phyloP scores from a whole-genome alignment of 2,329 filamentous ascomycete species.

The Fusarium newnesense region DNA sequence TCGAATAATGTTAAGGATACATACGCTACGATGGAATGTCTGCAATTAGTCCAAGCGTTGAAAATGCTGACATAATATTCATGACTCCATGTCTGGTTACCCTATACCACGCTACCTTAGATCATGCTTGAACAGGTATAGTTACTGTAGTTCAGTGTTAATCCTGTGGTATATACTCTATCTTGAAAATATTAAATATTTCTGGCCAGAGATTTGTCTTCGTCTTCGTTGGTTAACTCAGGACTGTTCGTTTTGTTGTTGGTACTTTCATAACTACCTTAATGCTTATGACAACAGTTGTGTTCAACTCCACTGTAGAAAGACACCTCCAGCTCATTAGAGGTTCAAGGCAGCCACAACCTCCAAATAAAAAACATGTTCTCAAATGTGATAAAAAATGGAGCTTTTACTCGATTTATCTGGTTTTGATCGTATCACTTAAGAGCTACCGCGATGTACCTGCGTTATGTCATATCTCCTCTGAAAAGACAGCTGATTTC shows the following conservation, averaged over 20 bases:
- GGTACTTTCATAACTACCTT: no score
- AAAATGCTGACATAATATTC: background rate
- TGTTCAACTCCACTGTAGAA: background rate
- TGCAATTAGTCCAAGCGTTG: background rate
- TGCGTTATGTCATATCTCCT: background rate
- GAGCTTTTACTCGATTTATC: no score
- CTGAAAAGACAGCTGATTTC: background rate
- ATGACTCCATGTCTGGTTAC: background rate
- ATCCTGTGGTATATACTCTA: background rate
- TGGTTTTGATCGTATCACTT: background rate
- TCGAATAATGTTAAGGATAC: background rate
- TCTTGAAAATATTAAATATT: background rate
- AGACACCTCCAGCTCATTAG: background rate
- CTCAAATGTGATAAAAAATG: background rate
- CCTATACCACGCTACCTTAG: background rate
- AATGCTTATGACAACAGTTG: background rate
- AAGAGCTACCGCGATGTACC: background rate
- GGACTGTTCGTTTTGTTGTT: background rate
- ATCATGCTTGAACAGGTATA: background rate
- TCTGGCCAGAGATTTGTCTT: background rate
- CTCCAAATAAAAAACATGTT: background rate
- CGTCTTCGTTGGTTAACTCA: rapidly evolving
- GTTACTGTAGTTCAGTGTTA: background rate
- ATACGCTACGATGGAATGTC: background rate
- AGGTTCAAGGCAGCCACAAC: background rate